Evolutionary conservation across 1,284 basidiomycete species (phyloP).

Genomic region (Chalciporus sp.): DNA sequence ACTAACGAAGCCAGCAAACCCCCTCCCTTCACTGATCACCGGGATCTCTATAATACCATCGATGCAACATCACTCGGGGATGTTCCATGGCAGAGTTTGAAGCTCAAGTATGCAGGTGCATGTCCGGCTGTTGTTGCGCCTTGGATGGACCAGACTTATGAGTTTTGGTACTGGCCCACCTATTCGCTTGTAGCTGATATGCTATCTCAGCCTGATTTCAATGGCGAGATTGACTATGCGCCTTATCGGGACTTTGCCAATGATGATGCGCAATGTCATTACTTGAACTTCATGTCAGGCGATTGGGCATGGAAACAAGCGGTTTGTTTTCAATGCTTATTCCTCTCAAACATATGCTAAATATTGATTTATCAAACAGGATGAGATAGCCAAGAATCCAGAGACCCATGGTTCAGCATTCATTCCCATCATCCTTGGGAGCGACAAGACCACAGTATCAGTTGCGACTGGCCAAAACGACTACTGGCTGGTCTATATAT

Average conservation of each 20-base stretch:
- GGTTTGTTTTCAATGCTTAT: background rate
- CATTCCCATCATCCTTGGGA: slow-evolving; percentile 13
- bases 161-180: slow-evolving; percentile 13
- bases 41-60: slow-evolving; percentile 12
- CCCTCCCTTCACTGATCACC: slow-evolving; percentile 6
- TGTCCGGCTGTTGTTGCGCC: background rate
- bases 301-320: slow-evolving; percentile 10
- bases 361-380: background rate
- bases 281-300: slow-evolving; percentile 24
- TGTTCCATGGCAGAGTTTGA: slow-evolving; percentile 11
- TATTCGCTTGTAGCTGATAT: slow-evolving; percentile 2
- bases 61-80: slow-evolving; percentile 15
- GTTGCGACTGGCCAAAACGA: slow-evolving; percentile 10
- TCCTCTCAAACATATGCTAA: background rate
- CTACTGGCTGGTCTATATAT: slow-evolving; percentile 19
- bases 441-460: slow-evolving; percentile 14
- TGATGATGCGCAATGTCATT: background rate
- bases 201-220: slow-evolving; percentile 17
- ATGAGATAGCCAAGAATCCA: slow-evolving; percentile 3
- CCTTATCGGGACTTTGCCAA: slow-evolving; percentile 14
- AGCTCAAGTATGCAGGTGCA: slow-evolving; percentile 6
- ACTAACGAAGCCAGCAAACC: no score
- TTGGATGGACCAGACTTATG: slow-evolving; percentile 18
- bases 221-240: slow-evolving; percentile 17
- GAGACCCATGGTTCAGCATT: slow-evolving; percentile 1